phyloP scores from a whole-genome alignment of 2,329 filamentous ascomycete species.

The Botrytis aclada region DNA sequence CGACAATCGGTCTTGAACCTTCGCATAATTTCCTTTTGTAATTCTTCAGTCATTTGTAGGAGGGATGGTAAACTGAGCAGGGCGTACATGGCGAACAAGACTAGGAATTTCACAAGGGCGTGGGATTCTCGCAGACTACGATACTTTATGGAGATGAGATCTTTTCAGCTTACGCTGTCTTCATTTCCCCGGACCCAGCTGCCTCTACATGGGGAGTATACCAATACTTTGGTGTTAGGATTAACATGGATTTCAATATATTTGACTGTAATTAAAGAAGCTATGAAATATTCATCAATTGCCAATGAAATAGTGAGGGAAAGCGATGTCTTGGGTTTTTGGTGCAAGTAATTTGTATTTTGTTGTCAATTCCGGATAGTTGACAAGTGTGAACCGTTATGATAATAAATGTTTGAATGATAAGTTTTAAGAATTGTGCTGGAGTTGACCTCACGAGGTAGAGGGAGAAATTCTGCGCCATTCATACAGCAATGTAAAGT shows the following conservation, averaged over 20 bases:
- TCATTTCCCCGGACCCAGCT: background rate
- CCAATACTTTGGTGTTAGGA: slow-evolving; percentile 8
- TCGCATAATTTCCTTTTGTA: slow-evolving; percentile 5
- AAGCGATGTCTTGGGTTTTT: background rate
- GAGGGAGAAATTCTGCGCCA: background rate
- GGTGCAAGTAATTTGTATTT: too few relatives aligned
- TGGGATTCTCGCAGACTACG: background rate
- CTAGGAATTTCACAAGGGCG: background rate
- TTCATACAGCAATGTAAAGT: background rate
- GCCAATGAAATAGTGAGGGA: background rate
- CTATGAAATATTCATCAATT: background rate
- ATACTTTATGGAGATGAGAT: background rate
- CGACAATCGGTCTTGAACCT: background rate
- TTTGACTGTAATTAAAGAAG: background rate
- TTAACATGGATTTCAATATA: background rate
- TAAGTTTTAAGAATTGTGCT: background rate
- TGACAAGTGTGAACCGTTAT: too few relatives aligned
- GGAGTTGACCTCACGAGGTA: background rate
- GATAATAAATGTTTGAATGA: background rate
- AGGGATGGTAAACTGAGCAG: slow-evolving; percentile 23
- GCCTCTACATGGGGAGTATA: background rate
- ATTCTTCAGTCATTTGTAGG: background rate
- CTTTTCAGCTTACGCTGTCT: background rate
- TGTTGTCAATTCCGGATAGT: background rate
- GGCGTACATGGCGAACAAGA: slow-evolving; percentile 25